Conservation (phyloP, 345 rosid genomes). For the Eucalyptus caleyi region DNA sequence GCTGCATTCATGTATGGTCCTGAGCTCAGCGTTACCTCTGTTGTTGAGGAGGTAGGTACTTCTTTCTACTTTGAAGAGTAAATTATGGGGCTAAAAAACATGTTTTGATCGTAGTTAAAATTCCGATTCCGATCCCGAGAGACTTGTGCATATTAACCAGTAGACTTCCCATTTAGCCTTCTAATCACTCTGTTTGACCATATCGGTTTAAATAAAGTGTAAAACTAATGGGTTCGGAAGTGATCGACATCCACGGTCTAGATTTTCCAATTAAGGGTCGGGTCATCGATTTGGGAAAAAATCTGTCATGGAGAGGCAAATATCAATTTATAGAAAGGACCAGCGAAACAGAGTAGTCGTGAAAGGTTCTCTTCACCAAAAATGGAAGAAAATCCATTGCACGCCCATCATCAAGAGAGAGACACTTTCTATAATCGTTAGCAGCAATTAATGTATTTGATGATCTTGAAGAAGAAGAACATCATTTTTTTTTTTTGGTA, state of each 20-base stretch:
- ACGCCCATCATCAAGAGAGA: not conserved
- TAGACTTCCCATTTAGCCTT: not conserved
- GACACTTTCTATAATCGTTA: not conserved
- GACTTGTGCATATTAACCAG: not conserved
- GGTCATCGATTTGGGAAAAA: not conserved
- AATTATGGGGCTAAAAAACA: not conserved
- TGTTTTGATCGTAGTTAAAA: not conserved
- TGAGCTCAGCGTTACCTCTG: not conserved
- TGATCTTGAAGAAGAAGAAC: not conserved
- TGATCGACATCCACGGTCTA: not conserved
- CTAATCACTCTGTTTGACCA: not conserved
- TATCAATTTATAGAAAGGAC: not conserved
- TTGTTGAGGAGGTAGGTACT: not conserved
- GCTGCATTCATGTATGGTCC: slow-evolving; percentile 9
- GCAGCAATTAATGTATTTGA: not conserved
- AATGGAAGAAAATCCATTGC: not conserved
- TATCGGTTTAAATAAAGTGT: not conserved
- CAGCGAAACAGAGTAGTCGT: not conserved
- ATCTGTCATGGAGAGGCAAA: not conserved
- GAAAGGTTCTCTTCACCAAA: not conserved
- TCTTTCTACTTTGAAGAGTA: not conserved
- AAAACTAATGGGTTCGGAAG: not conserved
- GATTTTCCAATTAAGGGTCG: not conserved
- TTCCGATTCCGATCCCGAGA: not conserved
- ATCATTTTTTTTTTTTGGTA: not conserved